phyloP scores from a whole-genome alignment of 768 basidiomycete species.

The Termitomyces sp. region DNA sequence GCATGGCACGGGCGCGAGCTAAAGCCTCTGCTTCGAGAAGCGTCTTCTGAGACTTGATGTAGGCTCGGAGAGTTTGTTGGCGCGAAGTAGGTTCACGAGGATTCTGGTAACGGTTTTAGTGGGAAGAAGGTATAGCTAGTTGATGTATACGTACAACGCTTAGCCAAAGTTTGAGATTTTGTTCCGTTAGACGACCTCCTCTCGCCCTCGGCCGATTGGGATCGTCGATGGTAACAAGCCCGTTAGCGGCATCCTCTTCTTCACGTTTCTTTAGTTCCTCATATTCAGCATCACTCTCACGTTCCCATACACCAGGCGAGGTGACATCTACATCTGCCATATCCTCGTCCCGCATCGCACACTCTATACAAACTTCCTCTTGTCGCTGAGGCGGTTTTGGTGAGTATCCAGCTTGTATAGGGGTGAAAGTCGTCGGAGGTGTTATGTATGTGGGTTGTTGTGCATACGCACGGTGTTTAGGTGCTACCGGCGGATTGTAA shows the following conservation, averaged over 20 bases:
- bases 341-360: slow-evolving; percentile 97
- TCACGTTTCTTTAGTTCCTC: slow-evolving; percentile 75
- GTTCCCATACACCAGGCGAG: slow-evolving; percentile 83
- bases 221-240: slow-evolving; percentile 44
- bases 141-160: slow-evolving; percentile 52
- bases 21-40: slow-evolving; percentile 79
- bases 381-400: slow-evolving; percentile 48
- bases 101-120: slow-evolving; percentile 49
- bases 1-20: slow-evolving; percentile 72
- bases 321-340: slow-evolving; percentile 94
- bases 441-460: slow-evolving; percentile 78
- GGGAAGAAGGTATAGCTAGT: neutral
- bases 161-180: slow-evolving; percentile 77
- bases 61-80: slow-evolving; percentile 74
- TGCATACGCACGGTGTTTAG: slow-evolving; percentile 60
- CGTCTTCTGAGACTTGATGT: slow-evolving; percentile 76
- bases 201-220: slow-evolving; percentile 53
- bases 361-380: slow-evolving; percentile 92
- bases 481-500: slow-evolving; percentile 61
- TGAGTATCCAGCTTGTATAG: slow-evolving; percentile 59
- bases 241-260: slow-evolving; percentile 57
- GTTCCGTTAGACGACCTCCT: slow-evolving; percentile 69
- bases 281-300: slow-evolving; percentile 79
- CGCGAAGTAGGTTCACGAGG: slow-evolving; percentile 85
- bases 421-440: slow-evolving; percentile 44